A percentile compares a stretch with the other conserved stretches of the same genome.
Conservation (phyloP, 306 rosid species). For the Cicer arietinum region DNA sequence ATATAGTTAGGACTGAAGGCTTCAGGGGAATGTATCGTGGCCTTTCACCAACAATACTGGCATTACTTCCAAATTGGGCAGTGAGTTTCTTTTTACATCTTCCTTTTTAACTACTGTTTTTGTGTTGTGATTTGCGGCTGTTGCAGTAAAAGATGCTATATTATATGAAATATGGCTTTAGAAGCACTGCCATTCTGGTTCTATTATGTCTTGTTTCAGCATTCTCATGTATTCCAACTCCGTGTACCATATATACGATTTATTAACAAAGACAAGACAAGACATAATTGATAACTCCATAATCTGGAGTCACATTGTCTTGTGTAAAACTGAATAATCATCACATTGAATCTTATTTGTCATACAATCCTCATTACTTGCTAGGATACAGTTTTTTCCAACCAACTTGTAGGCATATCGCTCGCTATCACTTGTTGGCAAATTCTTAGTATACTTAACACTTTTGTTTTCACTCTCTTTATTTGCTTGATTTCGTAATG, state of each 20-base stretch:
- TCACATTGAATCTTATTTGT: conserved; percentile 11
- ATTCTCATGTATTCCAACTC: conserved; percentile 30
- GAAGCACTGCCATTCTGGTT: conserved; percentile 6
- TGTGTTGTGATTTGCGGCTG: conserved; percentile 9
- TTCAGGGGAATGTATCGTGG: conserved; percentile 92
- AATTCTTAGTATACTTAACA: conserved; percentile 12
- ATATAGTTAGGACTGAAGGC: conserved; percentile 82
- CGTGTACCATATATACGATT: conserved; percentile 3
- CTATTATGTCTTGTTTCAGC: conserved; percentile 18
- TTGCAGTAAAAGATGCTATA: conserved; percentile 24
- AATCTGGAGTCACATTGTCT: conserved; percentile 24
- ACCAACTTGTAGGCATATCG: conserved; percentile 9
- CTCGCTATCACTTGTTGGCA: not conserved
- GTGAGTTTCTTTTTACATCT: conserved; percentile 63
- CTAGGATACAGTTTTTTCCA: conserved; percentile 24
- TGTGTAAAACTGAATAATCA: conserved; percentile 1
- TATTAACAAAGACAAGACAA: conserved; percentile 6
- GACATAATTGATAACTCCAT: conserved; percentile 13
- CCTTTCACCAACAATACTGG: conserved; percentile 93
- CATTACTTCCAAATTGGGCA: conserved; percentile 97
- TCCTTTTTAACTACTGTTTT: conserved; percentile 19
- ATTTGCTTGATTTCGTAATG: conserved; percentile 27
- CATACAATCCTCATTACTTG: conserved; percentile 8
- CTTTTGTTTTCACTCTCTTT: conserved; percentile 1
- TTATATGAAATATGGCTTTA: conserved; percentile 18